Evolutionary conservation across 176 grass and related monocot genomes (phyloP).

Genomic region (Saccharum officinarum): DNA sequence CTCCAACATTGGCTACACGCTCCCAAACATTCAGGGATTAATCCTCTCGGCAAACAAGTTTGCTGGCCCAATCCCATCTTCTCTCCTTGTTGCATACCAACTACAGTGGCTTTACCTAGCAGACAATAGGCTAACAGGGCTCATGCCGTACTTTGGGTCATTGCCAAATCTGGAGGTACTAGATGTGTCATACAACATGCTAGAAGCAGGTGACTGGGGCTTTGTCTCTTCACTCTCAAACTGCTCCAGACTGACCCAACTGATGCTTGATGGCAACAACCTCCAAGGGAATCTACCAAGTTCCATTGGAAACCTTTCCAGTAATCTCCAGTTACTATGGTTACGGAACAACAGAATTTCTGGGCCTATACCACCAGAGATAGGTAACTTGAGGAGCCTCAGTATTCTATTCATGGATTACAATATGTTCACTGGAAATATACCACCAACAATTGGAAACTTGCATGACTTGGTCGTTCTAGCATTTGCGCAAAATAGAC

Average conservation of each 20-base stretch:
- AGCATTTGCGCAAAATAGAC: slow-evolving; percentile 22
- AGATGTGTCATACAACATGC: slow-evolving; percentile 35
- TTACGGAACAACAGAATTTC: slow-evolving; percentile 36
- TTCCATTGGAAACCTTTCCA: slow-evolving; percentile 40
- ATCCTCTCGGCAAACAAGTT: slow-evolving; percentile 33
- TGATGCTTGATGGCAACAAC: slow-evolving; percentile 1
- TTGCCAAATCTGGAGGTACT: slow-evolving; percentile 30
- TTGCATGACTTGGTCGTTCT: slow-evolving; percentile 31
- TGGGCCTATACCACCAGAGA: slow-evolving; percentile 40
- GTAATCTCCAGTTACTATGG: slow-evolving; percentile 13
- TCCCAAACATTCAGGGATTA: slow-evolving; percentile 24
- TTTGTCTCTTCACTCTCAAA: slow-evolving; percentile 46
- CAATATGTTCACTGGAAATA: slow-evolving; percentile 46
- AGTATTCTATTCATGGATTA: slow-evolving; percentile 22
- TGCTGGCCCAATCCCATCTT: slow-evolving; percentile 42
- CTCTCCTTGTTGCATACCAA: slow-evolving; percentile 20
- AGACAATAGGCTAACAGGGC: slow-evolving; percentile 26
- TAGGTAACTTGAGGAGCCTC: slow-evolving; percentile 41
- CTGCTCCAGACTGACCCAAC: slow-evolving; percentile 27
- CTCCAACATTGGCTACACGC: background rate
- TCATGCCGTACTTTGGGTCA: slow-evolving; percentile 29
- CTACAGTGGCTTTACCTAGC: background rate
- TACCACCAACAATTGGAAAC: slow-evolving; percentile 52
- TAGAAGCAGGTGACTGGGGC: slow-evolving; percentile 44
- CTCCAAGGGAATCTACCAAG: slow-evolving; percentile 45